Percentiles rank a stretch among this genome's conserved stretches.
Conservation (phyloP, 345 rosid genomes). For the Murraya koenigii region DNA sequence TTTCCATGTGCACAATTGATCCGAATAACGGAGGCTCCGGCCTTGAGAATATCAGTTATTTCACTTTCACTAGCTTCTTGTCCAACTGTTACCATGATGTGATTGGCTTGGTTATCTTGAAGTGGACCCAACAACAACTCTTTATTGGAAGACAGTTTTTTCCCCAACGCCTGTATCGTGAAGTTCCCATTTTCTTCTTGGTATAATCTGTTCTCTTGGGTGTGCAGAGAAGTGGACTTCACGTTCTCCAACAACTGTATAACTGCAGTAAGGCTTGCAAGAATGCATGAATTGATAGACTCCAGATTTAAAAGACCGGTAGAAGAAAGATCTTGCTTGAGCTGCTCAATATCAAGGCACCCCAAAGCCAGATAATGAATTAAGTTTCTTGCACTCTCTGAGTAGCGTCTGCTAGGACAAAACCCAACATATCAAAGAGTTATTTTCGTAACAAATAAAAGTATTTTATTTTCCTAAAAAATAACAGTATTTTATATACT, state of each 20-base stretch:
- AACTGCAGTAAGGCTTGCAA: slow-evolving; percentile 40
- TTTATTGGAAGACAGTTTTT: slow-evolving; percentile 35
- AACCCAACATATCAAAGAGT: neutral
- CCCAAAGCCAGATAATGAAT: slow-evolving; percentile 58
- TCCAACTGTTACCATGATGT: slow-evolving; percentile 71
- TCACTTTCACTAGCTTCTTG: slow-evolving; percentile 54
- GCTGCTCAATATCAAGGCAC: slow-evolving; percentile 44
- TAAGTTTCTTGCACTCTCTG: slow-evolving; percentile 53
- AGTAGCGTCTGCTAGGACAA: slow-evolving; percentile 39
- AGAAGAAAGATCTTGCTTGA: slow-evolving; percentile 42
- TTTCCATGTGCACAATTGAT: slow-evolving; percentile 74
- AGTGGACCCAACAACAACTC: slow-evolving; percentile 49
- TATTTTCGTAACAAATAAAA: neutral
- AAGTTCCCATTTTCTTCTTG: slow-evolving; percentile 24
- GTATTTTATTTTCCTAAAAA: no score
- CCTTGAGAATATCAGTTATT: slow-evolving; percentile 45
- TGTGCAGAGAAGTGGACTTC: slow-evolving; percentile 19
- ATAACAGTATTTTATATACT: neutral
- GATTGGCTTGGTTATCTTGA: slow-evolving; percentile 37
- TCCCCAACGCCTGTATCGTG: slow-evolving; percentile 23
- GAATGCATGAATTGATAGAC: slow-evolving; percentile 41
- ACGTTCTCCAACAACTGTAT: slow-evolving; percentile 40
- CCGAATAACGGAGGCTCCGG: slow-evolving; percentile 55
- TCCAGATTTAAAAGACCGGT: slow-evolving; percentile 48
- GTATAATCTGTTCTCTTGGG: slow-evolving; percentile 11